Base-by-base conservation (phyloP, 768 basidiomycete species). In the Galerina marginata region DNA sequence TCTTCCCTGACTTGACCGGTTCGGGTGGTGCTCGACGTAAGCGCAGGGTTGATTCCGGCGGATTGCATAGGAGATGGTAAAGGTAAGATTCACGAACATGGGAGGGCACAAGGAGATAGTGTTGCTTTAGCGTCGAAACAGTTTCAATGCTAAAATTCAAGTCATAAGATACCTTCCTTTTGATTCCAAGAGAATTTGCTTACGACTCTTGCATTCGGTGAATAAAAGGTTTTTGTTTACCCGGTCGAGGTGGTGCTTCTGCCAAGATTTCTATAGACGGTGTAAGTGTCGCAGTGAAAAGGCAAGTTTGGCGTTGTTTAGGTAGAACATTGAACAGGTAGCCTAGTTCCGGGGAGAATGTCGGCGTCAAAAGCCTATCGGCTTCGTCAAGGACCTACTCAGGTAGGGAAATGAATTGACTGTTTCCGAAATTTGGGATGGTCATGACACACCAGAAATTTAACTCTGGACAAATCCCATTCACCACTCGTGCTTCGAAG, bases 201-300 rank as follows among this genome's bases (percentile, higher is more conserved):
- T 66, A 96, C 95, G 74, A 76, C 59, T 90, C 86, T 14, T 78
- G 80, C 74, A 92, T 92, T 40, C 91, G 81, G 73, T 97, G 89
- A 25, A 97, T 81, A 69, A 96, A 96, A 0, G 95, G 93, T 62
- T 84, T 87, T 69, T 89, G 82, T 74, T 96, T 99, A 4, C 96
- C 96, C 0, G 83, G 80, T 64, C 86, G 82, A 2, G 95, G 93
- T 6, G 87, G 75, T 16, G 89, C 87, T 39, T 83, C 79, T 6
- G 89, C 90, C 20, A 98, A 71, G 7, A 83, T 79, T 67, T 96
- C 92, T 58, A 99, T 93, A 0, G 94, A 86, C 6, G 89, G 83
- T 4, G 95, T 96, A 61, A 96, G 78, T 1, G 97, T 99, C 0
- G 97, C 97, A 0, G 97, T 99, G 75, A 99, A 99, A 43, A 99